These are phyloP conservation scores for Trichoderma pleuroti DNA, from an alignment of 2,329 filamentous ascomycete genomes.

Conservation along the genomic window DNA sequence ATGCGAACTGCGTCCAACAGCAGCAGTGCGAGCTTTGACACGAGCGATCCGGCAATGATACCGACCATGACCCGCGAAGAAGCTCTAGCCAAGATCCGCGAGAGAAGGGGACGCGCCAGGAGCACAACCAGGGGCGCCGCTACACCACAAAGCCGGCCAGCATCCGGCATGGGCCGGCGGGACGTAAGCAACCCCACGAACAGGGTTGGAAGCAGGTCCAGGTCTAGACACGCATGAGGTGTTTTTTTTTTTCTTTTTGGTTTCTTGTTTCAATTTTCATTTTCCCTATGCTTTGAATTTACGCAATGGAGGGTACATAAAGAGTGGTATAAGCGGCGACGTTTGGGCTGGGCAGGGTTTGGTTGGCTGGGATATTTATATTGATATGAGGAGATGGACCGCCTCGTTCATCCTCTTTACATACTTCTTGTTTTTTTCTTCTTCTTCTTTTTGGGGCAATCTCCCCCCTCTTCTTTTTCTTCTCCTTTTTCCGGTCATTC, in stretches of 20 bases:
- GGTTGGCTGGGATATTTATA: background rate
- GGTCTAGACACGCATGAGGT: slow-evolving; percentile 23
- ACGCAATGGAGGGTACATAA: slow-evolving; percentile 3
- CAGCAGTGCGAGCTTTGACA: slow-evolving; percentile 46
- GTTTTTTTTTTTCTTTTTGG: background rate
- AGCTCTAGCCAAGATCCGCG: slow-evolving; percentile 70
- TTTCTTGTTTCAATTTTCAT: slow-evolving; percentile 9
- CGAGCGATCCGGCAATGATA: slow-evolving; percentile 56
- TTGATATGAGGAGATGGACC: background rate
- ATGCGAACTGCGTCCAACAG: slow-evolving; percentile 44
- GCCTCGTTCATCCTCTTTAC: background rate
- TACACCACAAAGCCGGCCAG: slow-evolving; percentile 55
- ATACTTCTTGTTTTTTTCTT: background rate
- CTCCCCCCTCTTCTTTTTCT: background rate
- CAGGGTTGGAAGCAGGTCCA: slow-evolving; percentile 28
- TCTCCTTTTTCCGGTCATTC: background rate
- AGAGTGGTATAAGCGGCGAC: background rate
- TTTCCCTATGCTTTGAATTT: background rate
- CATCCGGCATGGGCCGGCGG: slow-evolving; percentile 46
- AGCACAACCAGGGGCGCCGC: slow-evolving; percentile 62
- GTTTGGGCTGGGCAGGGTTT: background rate
- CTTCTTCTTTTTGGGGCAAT: background rate
- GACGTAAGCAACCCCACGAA: slow-evolving; percentile 48
- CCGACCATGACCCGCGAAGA: slow-evolving; percentile 69
- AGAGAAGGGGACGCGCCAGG: slow-evolving; percentile 66